Evolutionary conservation across 139 green algal genomes (phyloP), one percentile per base, ranked within the genome.

Genomic region (Chlorella sp.): DNA sequence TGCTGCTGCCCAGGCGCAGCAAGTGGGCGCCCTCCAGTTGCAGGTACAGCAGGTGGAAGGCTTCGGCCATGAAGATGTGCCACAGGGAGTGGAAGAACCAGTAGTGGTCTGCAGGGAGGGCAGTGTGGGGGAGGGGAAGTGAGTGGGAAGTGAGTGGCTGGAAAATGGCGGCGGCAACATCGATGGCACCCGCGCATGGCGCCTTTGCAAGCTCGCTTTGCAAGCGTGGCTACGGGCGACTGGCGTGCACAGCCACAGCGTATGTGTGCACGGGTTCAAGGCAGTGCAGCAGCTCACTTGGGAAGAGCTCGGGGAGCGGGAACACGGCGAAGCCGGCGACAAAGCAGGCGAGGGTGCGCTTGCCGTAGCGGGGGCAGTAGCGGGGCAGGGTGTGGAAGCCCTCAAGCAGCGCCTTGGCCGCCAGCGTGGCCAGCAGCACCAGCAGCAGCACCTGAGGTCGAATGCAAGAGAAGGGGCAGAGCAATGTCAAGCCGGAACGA

Each of bases 51-150:
- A 78, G 25, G 13, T 62, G 21, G 30, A 76, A 86, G 41, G 4
- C 88, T 4, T 56, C 57, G n/a, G 86, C 86, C 55, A 91, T 65
- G 17, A 86, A 57, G 12, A 88, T 21, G 57, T 91, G 87, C 85
- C 85, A 91, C 16, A 91, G 16, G 70, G 68, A 84, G 81, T 91
- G 88, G 81, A 88, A 91, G 9, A 89, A 76, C 78, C 81, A 91
- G 81, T 89, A 91, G 39, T 62, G n/a, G 34, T 44, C 76, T 56
- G 32, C 57, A 71, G 39, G 70, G 39, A 34, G 70, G 26, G 41
- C 12, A 28, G 63, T 6, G 63, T 38, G 20, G 7, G 36, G 3
- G 20, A 6, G 16, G 5, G 38, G 3, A 38, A n/a, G 16, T 38
- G 63, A 73, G n/a, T n/a, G n/a, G n/a, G n/a, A n/a, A n/a, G n/a